Base-by-base conservation (phyloP, 306 rosid species). In the Fagus crenata region DNA sequence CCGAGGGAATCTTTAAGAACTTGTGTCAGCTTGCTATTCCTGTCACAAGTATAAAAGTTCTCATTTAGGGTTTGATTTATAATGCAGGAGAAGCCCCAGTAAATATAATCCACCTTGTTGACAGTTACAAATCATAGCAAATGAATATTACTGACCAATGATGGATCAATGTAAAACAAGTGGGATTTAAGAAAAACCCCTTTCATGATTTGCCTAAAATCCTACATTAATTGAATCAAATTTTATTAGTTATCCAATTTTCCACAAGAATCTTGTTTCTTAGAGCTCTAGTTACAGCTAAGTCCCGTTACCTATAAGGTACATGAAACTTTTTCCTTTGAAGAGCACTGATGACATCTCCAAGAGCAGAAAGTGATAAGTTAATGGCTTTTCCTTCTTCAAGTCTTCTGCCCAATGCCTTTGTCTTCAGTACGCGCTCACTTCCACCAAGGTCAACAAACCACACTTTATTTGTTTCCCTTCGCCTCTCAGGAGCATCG, bases 11-110 rank as follows among this genome's bases (percentile, higher is more conserved):
- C 86, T 56, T 80, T 79, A 8, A 83, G 86, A 76, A 83, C 84
- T 73, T 67, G 86, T 5, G 86, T 83, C 67, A 83, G 81, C 86
- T 83, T 83, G 86, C 84, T 83, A 78, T 83, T 83, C 84, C 86
- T 83, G 84, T 75, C 71, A 72, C 46, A 71, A 75, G 71, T 60
- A 42, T 42, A 51, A 28, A 39, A 37, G 2, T 33, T 69, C 28
- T 74, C 42, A 63, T 71, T 55, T 58, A 18, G 33, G 41, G 12
- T 31, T 58, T 4, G 9, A 14, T 76, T 35, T 6, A 53, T 55
- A 67, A 17, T 75, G 53, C 6, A 49, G 17, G 40, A 53, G 39
- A n/a, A 61, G 43, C 76, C 65, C 72, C 51, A 43, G 49, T 33
- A 69, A 32, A 46, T 69, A 31, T 41, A 46, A 46, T 2, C n/a